Evolutionary conservation across 2,329 filamentous ascomycete genomes (phyloP).

Genomic region (Ophiostoma ips): DNA sequence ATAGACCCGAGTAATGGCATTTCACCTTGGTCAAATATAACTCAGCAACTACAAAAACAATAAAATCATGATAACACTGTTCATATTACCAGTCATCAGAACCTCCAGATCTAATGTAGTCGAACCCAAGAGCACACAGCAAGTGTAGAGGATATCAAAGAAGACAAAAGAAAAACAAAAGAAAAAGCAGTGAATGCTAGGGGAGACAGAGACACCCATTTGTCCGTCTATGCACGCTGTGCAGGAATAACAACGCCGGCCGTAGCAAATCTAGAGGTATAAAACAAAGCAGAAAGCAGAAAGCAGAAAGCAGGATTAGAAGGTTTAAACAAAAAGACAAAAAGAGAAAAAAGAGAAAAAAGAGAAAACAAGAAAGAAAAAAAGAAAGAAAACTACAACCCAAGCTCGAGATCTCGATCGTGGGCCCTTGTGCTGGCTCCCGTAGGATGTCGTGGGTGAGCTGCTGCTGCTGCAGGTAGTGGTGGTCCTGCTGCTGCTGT

Average conservation of each 20-base stretch:
- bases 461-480: background rate
- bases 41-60: no score
- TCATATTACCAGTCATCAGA: no score
- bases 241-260: background rate
- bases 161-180: no score
- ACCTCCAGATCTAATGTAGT: no score
- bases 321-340: background rate
- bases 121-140: no score
- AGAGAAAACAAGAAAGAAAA: background rate
- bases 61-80: no score
- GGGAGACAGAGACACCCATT: background rate
- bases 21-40: no score
- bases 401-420: slow-evolving; percentile 1
- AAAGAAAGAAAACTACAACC: background rate
- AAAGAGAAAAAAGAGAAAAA: background rate
- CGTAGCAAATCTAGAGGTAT: background rate
- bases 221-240: no score
- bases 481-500: background rate
- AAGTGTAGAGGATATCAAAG: no score
- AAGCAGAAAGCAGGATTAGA: background rate
- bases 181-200: no score
- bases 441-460: background rate
- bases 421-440: background rate
- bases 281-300: background rate
- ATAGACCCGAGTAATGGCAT: no score